phyloP scores from a whole-genome alignment of 352 stramenopile species.

The Phytophthora sojae region DNA sequence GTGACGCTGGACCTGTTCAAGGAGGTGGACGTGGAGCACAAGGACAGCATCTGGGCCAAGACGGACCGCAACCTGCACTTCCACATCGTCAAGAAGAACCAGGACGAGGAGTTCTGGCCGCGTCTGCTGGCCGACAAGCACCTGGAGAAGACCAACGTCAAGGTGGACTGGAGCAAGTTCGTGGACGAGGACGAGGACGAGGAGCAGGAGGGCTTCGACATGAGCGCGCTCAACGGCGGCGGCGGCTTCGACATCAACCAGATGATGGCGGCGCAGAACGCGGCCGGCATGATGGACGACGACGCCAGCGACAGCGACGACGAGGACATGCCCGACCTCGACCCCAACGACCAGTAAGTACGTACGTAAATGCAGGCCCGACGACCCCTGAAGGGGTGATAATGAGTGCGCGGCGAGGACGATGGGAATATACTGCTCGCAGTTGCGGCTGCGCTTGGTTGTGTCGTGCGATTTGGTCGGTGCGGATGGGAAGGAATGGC shows the following conservation, averaged over 20 bases:
- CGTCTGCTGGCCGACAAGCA: constrained; percentile 96
- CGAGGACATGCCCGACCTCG: constrained; percentile 87
- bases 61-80: constrained; percentile 96
- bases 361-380: constrained; percentile 2
- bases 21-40: constrained; percentile 89
- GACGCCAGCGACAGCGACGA: constrained; percentile 76
- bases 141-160: constrained; percentile 97
- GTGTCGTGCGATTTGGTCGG: no score
- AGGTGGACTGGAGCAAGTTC: constrained; percentile 97
- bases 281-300: constrained; percentile 71
- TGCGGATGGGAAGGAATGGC: no score
- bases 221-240: constrained; percentile 85
- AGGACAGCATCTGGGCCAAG: constrained; percentile 96
- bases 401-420: neutral
- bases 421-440: neutral
- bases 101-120: constrained; percentile 96
- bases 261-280: constrained; percentile 92
- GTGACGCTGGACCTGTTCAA: constrained; percentile 97
- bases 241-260: constrained; percentile 96
- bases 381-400: neutral
- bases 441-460: neutral
- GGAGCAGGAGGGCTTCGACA: constrained; percentile 86
- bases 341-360: constrained; percentile 59
- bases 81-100: constrained; percentile 96
- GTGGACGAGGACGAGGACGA: constrained; percentile 97